Conservation (phyloP, 2,329 filamentous ascomycete genomes). For the Aspergillus fructus region DNA sequence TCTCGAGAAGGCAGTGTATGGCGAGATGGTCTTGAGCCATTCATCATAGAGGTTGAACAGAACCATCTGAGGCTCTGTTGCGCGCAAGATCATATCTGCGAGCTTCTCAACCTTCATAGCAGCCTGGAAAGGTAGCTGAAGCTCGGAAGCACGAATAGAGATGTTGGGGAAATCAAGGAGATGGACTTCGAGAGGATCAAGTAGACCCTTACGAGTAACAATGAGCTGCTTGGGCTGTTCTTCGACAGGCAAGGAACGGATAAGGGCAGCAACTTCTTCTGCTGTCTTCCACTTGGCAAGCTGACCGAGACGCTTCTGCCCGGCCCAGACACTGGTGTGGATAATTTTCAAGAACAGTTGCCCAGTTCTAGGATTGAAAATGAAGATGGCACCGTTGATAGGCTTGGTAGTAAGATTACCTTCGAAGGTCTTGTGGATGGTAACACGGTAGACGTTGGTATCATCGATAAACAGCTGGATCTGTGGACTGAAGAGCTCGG, state of each 20-base stretch:
- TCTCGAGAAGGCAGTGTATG: constrained; percentile 97
- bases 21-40: constrained; percentile 97
- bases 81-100: constrained; percentile 96
- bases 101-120: constrained; percentile 99
- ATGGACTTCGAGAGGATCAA: constrained; percentile 96
- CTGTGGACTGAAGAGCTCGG: constrained; percentile 97
- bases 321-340: constrained; percentile 98
- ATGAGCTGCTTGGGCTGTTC: constrained; percentile 99
- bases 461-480: constrained; percentile 99
- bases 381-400: constrained; percentile 99
- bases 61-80: constrained; percentile 99
- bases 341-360: constrained; percentile 99
- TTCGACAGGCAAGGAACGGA: constrained; percentile 91
- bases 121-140: constrained; percentile 97
- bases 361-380: constrained; percentile 98
- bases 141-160: constrained; percentile 92
- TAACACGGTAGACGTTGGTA: constrained; percentile 98
- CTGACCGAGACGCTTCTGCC: constrained; percentile 97
- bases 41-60: constrained; percentile 98
- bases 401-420: constrained; percentile 98
- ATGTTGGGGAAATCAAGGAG: constrained; percentile 98
- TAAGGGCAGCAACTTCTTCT: constrained; percentile 97
- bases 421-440: constrained; percentile 99
- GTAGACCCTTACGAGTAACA: constrained; percentile 92
- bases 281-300: constrained; percentile 99